Evolutionary conservation across 768 basidiomycete species (phyloP), one percentile per base, ranked within the genome.

Genomic region (Leccinum rimulosum): DNA sequence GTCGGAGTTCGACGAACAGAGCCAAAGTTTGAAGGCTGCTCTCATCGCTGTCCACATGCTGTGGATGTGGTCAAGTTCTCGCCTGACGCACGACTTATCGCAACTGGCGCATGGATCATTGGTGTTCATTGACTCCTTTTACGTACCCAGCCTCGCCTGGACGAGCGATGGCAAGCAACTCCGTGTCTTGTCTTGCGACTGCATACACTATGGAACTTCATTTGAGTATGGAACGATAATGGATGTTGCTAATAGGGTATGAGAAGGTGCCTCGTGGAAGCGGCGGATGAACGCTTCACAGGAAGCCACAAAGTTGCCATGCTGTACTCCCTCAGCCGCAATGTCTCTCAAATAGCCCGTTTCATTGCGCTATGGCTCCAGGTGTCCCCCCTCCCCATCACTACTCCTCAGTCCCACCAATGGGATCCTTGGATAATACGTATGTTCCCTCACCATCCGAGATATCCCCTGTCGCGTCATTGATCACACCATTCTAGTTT

Each of bases 351-450:
- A 64, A 64, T 65, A 64, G 64, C 59, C 49, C 58, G n/a, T 61
- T 56, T 40, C 11, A 47, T 50, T 47, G 28, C 6, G 17, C 9
- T 27, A 35, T 55, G 54, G 9, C 51, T 45, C 15, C 49, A 31
- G 52, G 12, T 14, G 14, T 36, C 36, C 57, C 4, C 58, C 40
- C 50, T 11, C 43, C 54, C 17, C 43, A 28, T 5, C 22, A 12
- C 43, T 30, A 6, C 55, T 19, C 54, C 45, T 4, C 45, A 33
- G 33, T 33, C 11, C 5, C 12, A 36, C n/a, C 54, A 51, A 70
- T 68, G 69, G 55, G 47, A 51, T 11, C n/a, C 38, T 61, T 77
- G 51, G 77, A 77, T 35, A 73, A 74, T 7, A 80, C 79, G 78
- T 80, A 60, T 38, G 75, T 70, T 8, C 36, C 10, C 27, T 12